Conservation (phyloP, 176 grass and related monocot genomes). For the Calamus simplicifolius region DNA sequence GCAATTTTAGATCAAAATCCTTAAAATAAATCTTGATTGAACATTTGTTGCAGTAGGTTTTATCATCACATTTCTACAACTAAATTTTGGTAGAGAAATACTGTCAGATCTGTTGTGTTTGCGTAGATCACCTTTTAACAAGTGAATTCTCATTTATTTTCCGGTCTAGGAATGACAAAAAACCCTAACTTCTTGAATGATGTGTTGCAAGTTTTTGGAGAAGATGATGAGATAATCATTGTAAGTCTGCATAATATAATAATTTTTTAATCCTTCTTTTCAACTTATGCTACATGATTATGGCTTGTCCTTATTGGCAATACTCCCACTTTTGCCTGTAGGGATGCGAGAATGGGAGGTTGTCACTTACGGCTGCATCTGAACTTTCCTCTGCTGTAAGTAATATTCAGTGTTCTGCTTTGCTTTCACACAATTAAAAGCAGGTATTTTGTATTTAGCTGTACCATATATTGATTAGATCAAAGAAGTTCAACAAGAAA, state of each 20-base stretch:
- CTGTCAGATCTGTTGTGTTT: too few relatives aligned
- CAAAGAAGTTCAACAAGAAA: not conserved
- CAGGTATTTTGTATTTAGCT: too few relatives aligned
- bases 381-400: slow-evolving; percentile 67
- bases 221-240: slow-evolving; percentile 57
- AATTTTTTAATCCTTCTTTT: too few relatives aligned
- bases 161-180: slow-evolving; percentile 38
- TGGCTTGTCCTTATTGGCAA: not conserved
- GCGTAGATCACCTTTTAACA: too few relatives aligned
- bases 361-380: slow-evolving; percentile 66
- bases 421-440: too few relatives aligned
- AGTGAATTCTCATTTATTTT: too few relatives aligned
- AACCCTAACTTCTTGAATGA: slow-evolving; percentile 54
- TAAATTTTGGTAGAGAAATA: too few relatives aligned
- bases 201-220: slow-evolving; percentile 37
- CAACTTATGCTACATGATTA: too few relatives aligned
- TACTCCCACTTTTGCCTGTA: slow-evolving; percentile 5
- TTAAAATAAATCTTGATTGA: too few relatives aligned
- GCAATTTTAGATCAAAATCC: too few relatives aligned
- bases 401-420: not conserved
- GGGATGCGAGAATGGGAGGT: slow-evolving; percentile 80
- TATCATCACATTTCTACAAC: too few relatives aligned
- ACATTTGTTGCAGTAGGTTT: too few relatives aligned
- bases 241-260: slow-evolving; percentile 21
- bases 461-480: not conserved